Evolutionary conservation across 2,329 filamentous ascomycete species (phyloP).

Genomic region (Trichoderma atrobrunneum): DNA sequence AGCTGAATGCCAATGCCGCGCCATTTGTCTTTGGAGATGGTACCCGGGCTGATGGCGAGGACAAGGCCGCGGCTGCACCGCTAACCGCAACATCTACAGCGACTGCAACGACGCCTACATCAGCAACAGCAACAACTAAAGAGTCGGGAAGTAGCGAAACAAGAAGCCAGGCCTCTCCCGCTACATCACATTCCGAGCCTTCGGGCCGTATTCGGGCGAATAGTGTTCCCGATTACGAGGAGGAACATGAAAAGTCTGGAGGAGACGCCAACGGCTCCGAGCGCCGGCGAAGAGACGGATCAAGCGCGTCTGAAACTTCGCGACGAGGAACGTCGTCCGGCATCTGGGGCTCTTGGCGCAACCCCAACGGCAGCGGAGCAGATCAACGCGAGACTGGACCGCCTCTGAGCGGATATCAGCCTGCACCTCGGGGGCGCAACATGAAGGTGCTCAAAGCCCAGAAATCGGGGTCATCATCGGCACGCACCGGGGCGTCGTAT

Average conservation of each 20-base stretch:
- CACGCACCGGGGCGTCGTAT: conserved; percentile 50
- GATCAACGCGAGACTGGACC: conserved; percentile 52
- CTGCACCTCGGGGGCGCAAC: conserved; percentile 61
- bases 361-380: conserved; percentile 47
- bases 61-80: not conserved
- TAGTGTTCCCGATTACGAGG: conserved; percentile 43
- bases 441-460: conserved; percentile 90
- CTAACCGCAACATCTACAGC: conserved; percentile 8
- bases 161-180: conserved; percentile 24
- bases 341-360: conserved; percentile 72
- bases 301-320: conserved; percentile 29
- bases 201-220: conserved; percentile 31
- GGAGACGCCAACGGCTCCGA: conserved; percentile 26
- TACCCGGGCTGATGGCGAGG: conserved; percentile 24
- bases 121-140: conserved; percentile 22
- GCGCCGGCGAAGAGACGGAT: conserved; percentile 29
- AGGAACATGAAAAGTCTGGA: conserved; percentile 41
- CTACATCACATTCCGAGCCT: conserved; percentile 34
- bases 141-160: conserved; percentile 29
- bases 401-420: conserved; percentile 66
- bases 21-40: conserved; percentile 42
- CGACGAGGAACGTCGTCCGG: conserved; percentile 51
- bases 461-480: conserved; percentile 58
- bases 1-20: conserved; percentile 53
- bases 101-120: conserved; percentile 20